Base-by-base conservation (phyloP, 495 filamentous ascomycete species). In the Lepidopterella palustris region DNA sequence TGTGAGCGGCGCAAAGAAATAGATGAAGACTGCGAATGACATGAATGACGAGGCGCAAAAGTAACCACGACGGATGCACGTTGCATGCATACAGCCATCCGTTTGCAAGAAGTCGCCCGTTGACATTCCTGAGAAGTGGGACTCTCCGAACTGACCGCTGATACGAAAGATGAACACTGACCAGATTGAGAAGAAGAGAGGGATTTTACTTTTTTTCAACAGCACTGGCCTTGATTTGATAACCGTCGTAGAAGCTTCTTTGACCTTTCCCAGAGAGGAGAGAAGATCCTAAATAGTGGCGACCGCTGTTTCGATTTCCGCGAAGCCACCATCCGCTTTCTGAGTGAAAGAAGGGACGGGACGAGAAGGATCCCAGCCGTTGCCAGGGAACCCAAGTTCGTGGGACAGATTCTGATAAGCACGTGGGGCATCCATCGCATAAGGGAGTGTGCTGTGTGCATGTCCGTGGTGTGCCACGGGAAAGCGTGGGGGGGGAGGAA, bases 321-420 rank as follows among this genome's bases (percentile, higher is more conserved):
- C 21, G 47, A 50, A 27, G 47, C 21, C 47, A 24, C 47, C 5
- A 15, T 20, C 39, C 39, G 13, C 20, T 42, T 11, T 42, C 39
- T 42, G 13, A 42, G 21, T 15, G 20, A 42, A 42, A 42, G 35
- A 42, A 42, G 35, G 35, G 35, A 35, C 31, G 31, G 45, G n/a
- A 50, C 47, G 21, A 25, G 10, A 8, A 13, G 21, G 15, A 24
- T 25, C 47, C 47, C 15, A 10, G 47, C 25, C 21, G 21, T 24
- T 50, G 47, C 21, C 47, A 27, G 47, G 47, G 47, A 50, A 50
- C 20, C 47, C 47, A 50, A 50, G 47, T 50, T 50, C 47, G 47
- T 50, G 47, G 47, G 18, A 50, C 47, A 50, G 8, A 50, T 50
- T 24, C 18, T 50, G 47, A 50, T 50, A 50, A 50, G 47, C 47